Conservation (phyloP, 768 basidiomycete species). For the Psilocybe sp. region DNA sequence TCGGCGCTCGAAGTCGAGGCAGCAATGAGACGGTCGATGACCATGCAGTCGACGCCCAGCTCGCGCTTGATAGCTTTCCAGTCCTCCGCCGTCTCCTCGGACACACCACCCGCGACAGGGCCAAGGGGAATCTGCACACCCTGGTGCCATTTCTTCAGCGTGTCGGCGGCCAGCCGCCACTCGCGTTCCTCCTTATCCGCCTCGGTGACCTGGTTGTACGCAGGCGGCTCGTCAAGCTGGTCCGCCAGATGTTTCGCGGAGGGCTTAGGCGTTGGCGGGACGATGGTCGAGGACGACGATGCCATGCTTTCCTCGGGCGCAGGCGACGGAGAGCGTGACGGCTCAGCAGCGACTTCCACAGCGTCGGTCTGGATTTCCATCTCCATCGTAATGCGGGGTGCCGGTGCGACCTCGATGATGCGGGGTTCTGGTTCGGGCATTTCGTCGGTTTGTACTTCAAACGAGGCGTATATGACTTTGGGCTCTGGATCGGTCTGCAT, state of each 20-base stretch:
- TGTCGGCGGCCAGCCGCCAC: constrained; percentile 51
- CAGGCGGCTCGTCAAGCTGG: constrained; percentile 63
- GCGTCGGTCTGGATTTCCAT: constrained; percentile 68
- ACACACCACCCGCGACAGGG: constrained; percentile 50
- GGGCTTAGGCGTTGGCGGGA: constrained; percentile 68
- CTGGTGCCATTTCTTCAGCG: constrained; percentile 69
- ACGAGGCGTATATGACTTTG: constrained; percentile 41
- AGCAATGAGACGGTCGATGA: constrained; percentile 71
- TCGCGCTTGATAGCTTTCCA: constrained; percentile 81
- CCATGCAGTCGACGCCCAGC: constrained; percentile 71
- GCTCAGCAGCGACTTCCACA: constrained; percentile 22
- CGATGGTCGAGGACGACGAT: constrained; percentile 71
- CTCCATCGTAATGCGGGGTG: constrained; percentile 40
- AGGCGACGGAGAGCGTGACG: constrained; percentile 46
- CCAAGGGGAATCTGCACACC: constrained; percentile 49
- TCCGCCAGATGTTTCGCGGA: constrained; percentile 27
- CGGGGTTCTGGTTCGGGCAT: constrained; percentile 21
- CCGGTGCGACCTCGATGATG: constrained; percentile 18
- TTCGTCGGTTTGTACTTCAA: constrained; percentile 59
- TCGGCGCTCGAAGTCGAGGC: constrained; percentile 17
- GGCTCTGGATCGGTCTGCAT: constrained; percentile 66
- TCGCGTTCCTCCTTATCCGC: constrained; percentile 46
- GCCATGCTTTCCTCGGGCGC: constrained; percentile 57
- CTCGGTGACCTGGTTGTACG: constrained; percentile 61
- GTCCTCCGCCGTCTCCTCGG: constrained; percentile 66